Evolutionary conservation across 2,329 filamentous ascomycete species (phyloP), one percentile per base, ranked within the genome.

Genomic region (Catunica adiposa): DNA sequence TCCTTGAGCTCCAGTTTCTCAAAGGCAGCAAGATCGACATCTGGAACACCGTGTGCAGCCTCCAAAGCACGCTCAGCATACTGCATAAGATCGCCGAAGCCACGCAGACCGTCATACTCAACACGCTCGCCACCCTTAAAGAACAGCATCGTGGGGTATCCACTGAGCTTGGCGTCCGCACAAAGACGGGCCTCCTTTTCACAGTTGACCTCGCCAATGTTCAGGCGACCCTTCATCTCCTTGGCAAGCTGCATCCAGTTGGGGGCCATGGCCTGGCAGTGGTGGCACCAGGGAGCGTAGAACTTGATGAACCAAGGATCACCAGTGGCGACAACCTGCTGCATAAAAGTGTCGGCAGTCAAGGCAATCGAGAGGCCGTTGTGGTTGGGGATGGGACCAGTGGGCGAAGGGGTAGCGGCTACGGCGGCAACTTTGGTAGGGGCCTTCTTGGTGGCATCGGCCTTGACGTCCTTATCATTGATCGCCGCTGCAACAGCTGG

Each of bases 281-380:
- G 92, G 62, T 83, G 81, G 68, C 92, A 98, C 92, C 90, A 97
- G 4, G 92, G 94, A 17, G 88, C 89, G 67, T 96, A 97, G 67
- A 98, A 97, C 69, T 98, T 98, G 74, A 98, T 82, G 65, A 98
- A 96, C 92, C 92, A 98, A 4, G 89, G 84, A 60, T 97, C 89
- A 60, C 86, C 80, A 0, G 88, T 89, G 66, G 83, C 85, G 2
- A 88, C 94, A 50, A 98, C 89, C 38, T 84, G 73, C 57, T 79
- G 81, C 66, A 94, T 84, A 71, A 98, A 98, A 60, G 75, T 86
- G 65, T 96, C 89, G 0, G 86, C 83, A 1, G 82, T 89, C 54
- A 98, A 75, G 5, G 82, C 70, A 34, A 88, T 74, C 5, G 88
- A 94, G 15, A 77, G 72, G 5, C 92, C 92, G 42, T 83, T 75